Conservation (phyloP, 2,329 filamentous ascomycete species). For the Tolypocladium nubicola region DNA sequence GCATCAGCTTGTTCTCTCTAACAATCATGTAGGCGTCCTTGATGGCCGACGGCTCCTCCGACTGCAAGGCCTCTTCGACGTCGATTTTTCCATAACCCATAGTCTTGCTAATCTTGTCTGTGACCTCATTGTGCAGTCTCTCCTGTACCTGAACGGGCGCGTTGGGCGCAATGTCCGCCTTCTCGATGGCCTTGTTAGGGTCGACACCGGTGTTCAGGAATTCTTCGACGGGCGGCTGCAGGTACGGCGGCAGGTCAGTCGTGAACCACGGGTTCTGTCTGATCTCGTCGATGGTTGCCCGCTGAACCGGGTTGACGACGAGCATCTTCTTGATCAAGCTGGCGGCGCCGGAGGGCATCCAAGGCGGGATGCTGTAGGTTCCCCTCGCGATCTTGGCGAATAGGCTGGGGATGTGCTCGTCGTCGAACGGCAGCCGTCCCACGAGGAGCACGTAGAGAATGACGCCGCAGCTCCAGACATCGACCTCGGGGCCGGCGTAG, state of each 20-base stretch:
- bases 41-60: constrained; percentile 90
- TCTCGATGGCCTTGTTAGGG: constrained; percentile 81
- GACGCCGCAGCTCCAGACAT: constrained; percentile 95
- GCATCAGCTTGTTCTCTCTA: constrained; percentile 95
- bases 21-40: constrained; percentile 99
- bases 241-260: constrained; percentile 74
- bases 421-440: constrained; percentile 85
- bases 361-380: constrained; percentile 83
- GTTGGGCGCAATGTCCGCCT: constrained; percentile 68
- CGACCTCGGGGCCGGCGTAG: constrained; percentile 93
- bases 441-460: constrained; percentile 79
- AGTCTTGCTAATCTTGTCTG: constrained; percentile 90
- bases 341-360: constrained; percentile 77
- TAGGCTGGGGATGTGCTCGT: constrained; percentile 93
- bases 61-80: constrained; percentile 86
- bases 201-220: constrained; percentile 92
- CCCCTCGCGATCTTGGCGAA: constrained; percentile 97
- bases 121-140: constrained; percentile 83
- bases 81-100: constrained; percentile 96
- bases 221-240: constrained; percentile 79
- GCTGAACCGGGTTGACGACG: constrained; percentile 86
- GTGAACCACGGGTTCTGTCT: constrained; percentile 90
- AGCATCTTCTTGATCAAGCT: constrained; percentile 85
- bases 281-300: constrained; percentile 90
- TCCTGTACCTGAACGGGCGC: constrained; percentile 72